Evolutionary conservation across 306 rosid genomes (phyloP).

Genomic region (Castanospermum australe): DNA sequence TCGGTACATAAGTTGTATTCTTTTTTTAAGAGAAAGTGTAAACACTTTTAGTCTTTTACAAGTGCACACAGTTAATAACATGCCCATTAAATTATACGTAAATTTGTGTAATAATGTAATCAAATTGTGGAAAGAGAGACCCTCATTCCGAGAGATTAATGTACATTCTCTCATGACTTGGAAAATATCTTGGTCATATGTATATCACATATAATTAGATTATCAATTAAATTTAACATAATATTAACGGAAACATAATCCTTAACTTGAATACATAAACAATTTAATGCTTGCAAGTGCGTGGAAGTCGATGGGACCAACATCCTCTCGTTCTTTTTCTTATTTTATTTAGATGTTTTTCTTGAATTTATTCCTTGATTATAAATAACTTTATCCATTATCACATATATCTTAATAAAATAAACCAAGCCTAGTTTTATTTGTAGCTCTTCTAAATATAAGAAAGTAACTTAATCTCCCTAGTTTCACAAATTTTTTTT

Average conservation of each 20-base stretch:
- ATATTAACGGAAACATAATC: neutral
- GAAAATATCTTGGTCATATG: too few species aligned
- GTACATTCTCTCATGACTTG: neutral
- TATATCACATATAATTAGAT: too few species aligned
- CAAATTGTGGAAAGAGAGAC: neutral
- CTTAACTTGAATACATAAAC: neutral
- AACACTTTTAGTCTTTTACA: too few species aligned
- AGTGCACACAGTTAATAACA: too few species aligned
- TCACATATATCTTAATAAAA: neutral
- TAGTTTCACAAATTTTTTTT: neutral
- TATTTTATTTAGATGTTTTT: neutral
- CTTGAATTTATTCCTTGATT: neutral
- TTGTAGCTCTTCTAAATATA: neutral
- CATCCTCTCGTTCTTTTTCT: neutral
- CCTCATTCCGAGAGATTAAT: too few species aligned
- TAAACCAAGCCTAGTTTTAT: neutral
- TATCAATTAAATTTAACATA: too few species aligned
- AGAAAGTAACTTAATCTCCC: neutral
- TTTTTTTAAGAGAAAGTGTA: too few species aligned
- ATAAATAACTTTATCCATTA: neutral
- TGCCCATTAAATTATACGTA: too few species aligned
- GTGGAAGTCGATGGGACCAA: neutral
- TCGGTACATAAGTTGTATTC: too few species aligned
- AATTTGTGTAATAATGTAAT: too few species aligned
- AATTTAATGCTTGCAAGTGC: neutral